Conservation (phyloP, 1,284 basidiomycete species). For the Boletus semigastroideus region DNA sequence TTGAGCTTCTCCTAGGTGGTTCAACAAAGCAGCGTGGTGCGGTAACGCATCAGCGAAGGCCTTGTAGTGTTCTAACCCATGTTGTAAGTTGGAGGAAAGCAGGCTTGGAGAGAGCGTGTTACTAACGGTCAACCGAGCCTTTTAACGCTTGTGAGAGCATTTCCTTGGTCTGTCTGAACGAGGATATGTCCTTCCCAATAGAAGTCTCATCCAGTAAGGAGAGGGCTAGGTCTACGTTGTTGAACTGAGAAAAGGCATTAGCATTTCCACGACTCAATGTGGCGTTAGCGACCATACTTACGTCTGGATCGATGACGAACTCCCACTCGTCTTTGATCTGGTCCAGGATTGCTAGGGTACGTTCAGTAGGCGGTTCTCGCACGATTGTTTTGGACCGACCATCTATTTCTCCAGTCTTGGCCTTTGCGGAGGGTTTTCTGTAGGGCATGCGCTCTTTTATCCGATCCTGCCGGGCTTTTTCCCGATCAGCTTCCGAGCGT, state of each 20-base stretch:
- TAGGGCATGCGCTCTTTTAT: conserved; percentile 67
- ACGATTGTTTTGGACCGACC: conserved; percentile 44
- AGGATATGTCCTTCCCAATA: conserved; percentile 67
- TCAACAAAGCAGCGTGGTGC: conserved; percentile 78
- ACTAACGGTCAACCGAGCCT: conserved; percentile 82
- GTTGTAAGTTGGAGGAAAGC: conserved; percentile 2
- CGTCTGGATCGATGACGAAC: conserved; percentile 81
- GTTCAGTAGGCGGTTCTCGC: conserved; percentile 4
- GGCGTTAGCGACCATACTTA: conserved; percentile 38
- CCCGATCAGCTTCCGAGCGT: conserved; percentile 56
- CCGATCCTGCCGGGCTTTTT: conserved; percentile 59
- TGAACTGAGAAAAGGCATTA: conserved; percentile 59
- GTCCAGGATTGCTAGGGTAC: conserved; percentile 68
- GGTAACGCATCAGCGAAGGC: conserved; percentile 90
- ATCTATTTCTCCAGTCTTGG: conserved; percentile 71
- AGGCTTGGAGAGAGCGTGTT: conserved; percentile 9
- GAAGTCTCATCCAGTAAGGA: conserved; percentile 78
- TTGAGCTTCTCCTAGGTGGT: conserved; percentile 70
- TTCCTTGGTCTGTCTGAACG: conserved; percentile 73
- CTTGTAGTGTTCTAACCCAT: conserved; percentile 74
- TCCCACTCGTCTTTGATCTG: conserved; percentile 90
- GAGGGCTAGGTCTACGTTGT: conserved; percentile 87
- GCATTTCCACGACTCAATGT: background rate
- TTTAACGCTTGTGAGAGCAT: conserved; percentile 77
- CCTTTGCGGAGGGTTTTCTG: conserved; percentile 49